Conservation (phyloP, 78 protist genomes). For the Emiliania huxleyi region DNA sequence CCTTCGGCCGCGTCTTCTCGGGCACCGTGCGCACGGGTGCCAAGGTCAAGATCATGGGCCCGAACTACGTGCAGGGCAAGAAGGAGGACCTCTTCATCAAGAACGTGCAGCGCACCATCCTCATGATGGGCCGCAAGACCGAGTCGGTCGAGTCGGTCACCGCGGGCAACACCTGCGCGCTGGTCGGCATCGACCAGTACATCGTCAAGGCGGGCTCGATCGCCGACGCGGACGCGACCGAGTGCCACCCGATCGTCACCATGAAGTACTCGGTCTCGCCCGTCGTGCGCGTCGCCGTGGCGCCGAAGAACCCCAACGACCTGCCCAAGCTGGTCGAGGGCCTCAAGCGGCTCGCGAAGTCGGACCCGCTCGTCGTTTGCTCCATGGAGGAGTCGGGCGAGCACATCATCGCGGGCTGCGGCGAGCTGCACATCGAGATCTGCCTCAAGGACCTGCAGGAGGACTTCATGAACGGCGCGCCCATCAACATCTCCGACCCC, state of each 20-base stretch:
- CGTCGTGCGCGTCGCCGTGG: slow-evolving; percentile 99
- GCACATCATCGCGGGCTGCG: slow-evolving; percentile 99
- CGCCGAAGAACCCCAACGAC: slow-evolving; percentile 94
- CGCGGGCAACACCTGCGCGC: slow-evolving; percentile 95
- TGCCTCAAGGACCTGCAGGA: slow-evolving; percentile 98
- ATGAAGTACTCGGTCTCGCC: slow-evolving; percentile 99
- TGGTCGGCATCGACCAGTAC: slow-evolving; percentile 98
- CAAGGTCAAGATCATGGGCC: slow-evolving; percentile 97
- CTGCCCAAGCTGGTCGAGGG: slow-evolving; percentile 99
- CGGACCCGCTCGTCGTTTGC: slow-evolving; percentile 91
- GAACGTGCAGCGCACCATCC: slow-evolving; percentile 96
- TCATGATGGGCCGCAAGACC: slow-evolving; percentile 97
- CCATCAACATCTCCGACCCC: slow-evolving; percentile 93
- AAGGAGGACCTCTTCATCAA: slow-evolving; percentile 91
- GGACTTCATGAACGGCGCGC: slow-evolving; percentile 85
- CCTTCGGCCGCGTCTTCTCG: slow-evolving; percentile 99
- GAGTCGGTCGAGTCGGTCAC: slow-evolving; percentile 91
- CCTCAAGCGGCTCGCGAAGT: slow-evolving; percentile 92
- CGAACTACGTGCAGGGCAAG: slow-evolving; percentile 93
- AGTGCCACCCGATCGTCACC: slow-evolving; percentile 66
- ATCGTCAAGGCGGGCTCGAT: slow-evolving; percentile 98
- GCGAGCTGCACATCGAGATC: slow-evolving; percentile 98
- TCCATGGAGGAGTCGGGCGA: slow-evolving; percentile 95
- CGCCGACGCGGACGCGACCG: slow-evolving; percentile 88
- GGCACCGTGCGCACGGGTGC: slow-evolving; percentile 92